A percentile compares a stretch with the other conserved stretches of the same genome.
phyloP scores from a whole-genome alignment of 805 yeast species.

The Yamadazyma sp. region DNA sequence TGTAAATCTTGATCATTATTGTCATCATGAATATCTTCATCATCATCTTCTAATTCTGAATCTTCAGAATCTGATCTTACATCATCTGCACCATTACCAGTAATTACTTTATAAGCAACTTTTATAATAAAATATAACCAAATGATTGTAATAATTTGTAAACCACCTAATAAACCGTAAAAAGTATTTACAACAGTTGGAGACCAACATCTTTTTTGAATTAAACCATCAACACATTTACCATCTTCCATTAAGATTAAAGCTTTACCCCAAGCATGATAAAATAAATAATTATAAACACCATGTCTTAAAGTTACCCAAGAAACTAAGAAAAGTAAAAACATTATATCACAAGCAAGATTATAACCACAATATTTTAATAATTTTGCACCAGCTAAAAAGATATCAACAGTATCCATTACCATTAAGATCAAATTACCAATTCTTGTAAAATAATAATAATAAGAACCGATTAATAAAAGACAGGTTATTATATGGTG shows the following conservation, averaged over 20 bases:
- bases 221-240: constrained; percentile 32
- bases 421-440: constrained; percentile 76
- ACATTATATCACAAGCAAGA: constrained; percentile 62
- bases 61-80: constrained; percentile 82
- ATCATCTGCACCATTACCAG: constrained; percentile 80
- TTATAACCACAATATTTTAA: constrained; percentile 67
- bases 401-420: constrained; percentile 82
- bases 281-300: constrained; percentile 62
- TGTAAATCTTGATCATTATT: constrained; percentile 13
- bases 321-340: constrained; percentile 58
- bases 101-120: constrained; percentile 66
- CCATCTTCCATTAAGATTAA: constrained; percentile 37
- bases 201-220: constrained; percentile 51
- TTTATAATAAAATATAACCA: constrained; percentile 76
- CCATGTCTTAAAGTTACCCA: constrained; percentile 79
- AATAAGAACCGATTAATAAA: constrained; percentile 69
- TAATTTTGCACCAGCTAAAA: constrained; percentile 70
- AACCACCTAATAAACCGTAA: constrained; percentile 53
- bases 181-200: constrained; percentile 45
- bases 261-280: constrained; percentile 51
- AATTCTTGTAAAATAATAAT: constrained; percentile 65
- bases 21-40: constrained; percentile 17
- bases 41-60: constrained; percentile 30
- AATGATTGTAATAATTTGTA: constrained; percentile 61
- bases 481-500: constrained; percentile 82